Percentiles rank a stretch among this genome's conserved stretches.
Evolutionary conservation across 176 grass and related monocot genomes (phyloP).

Genomic region (Carex littledalei): DNA sequence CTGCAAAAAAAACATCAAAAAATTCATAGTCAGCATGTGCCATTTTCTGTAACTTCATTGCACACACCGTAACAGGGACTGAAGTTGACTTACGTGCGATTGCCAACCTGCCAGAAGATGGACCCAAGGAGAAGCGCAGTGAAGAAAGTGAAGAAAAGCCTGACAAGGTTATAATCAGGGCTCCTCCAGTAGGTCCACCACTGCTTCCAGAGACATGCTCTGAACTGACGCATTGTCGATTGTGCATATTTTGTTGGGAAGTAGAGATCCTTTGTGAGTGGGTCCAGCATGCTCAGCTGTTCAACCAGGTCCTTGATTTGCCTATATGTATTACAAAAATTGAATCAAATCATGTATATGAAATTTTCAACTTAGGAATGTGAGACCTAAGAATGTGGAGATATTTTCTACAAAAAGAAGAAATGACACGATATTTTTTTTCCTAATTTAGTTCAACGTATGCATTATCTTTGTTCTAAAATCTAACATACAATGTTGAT

Average conservation of each 20-base stretch:
- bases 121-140: constrained; percentile 88
- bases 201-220: constrained; percentile 96
- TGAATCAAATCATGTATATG: constrained; percentile 12
- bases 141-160: constrained; percentile 83
- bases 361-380: not conserved
- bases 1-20: constrained; percentile 43
- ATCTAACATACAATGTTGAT: not conserved
- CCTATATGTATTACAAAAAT: constrained; percentile 34
- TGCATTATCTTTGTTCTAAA: not conserved
- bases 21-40: not conserved
- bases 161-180: constrained; percentile 96
- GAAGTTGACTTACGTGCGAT: constrained; percentile 46
- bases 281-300: constrained; percentile 54
- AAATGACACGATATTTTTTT: not conserved
- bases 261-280: constrained; percentile 63
- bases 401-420: not conserved
- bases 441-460: not conserved
- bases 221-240: constrained; percentile 61
- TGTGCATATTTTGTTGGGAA: constrained; percentile 81
- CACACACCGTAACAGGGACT: not conserved
- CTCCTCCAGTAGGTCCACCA: constrained; percentile 93
- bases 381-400: not conserved
- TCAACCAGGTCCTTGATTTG: constrained; percentile 69
- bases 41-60: not conserved
- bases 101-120: constrained; percentile 92